These are phyloP conservation scores for Quercus glauca DNA, from an alignment of 306 rosid species.

Conservation along the genomic window DNA sequence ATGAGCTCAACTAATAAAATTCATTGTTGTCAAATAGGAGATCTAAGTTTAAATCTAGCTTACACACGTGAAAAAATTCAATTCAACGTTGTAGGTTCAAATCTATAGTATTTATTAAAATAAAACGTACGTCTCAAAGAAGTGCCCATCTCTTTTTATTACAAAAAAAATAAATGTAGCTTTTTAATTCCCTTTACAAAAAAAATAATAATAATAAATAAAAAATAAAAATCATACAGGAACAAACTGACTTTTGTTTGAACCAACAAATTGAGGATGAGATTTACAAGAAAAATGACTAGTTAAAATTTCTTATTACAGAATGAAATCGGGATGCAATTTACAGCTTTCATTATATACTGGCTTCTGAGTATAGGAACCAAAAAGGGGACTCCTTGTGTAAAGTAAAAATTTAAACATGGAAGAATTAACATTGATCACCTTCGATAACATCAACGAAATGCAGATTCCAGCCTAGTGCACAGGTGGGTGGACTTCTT, in stretches of 20 bases:
- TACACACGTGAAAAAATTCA: no score
- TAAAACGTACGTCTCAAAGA: neutral
- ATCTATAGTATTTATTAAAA: no score
- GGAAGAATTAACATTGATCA: neutral
- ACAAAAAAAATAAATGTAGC: neutral
- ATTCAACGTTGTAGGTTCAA: no score
- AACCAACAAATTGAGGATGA: slow-evolving; percentile 13
- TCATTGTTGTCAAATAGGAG: no score
- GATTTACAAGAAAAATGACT: slow-evolving; percentile 29
- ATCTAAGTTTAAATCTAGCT: no score
- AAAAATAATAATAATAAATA: no score
- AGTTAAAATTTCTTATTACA: slow-evolving; percentile 22
- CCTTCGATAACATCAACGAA: neutral
- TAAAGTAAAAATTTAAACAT: neutral
- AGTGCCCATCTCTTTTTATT: neutral
- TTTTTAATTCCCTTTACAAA: slow-evolving; percentile 4
- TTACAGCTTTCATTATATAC: slow-evolving; percentile 35
- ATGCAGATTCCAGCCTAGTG: slow-evolving; percentile 20
- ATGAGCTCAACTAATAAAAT: no score
- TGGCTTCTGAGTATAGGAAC: neutral
- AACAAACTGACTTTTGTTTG: neutral
- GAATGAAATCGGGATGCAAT: slow-evolving; percentile 22
- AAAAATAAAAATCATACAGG: neutral
- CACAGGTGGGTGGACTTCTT: slow-evolving; percentile 18
- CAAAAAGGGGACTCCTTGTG: neutral